Evolutionary conservation across 352 stramenopile genomes (phyloP), one percentile per base, ranked within the genome.

Genomic region (Pythium pyrilobum): DNA sequence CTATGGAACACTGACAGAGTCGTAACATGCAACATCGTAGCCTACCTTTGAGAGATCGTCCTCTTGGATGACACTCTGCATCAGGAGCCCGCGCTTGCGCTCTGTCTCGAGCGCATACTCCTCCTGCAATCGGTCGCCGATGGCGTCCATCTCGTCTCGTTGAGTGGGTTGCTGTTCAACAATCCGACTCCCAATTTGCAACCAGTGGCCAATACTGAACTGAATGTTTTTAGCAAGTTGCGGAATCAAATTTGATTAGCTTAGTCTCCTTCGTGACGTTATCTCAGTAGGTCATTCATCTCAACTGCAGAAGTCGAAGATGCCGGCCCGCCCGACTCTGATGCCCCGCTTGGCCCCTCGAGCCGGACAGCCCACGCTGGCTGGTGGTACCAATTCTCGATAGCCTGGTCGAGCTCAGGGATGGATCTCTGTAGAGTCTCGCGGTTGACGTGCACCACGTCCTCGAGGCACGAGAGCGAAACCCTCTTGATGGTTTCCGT

Each of bases 1-100:
- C 8, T 36, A 15, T 8, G 15, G 15, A 36, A 36, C 31, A 15
- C 8, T 8, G 9, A 36, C 9, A 8, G 31, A 8, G 15, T 36
- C 9, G 8, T 8, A 15, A 36, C 8, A 36, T 36, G 31, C 31
- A 15, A 21, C 10, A 33, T 0, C 7, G 25, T 15, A 20, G 9
- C 33, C 7, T 27, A 78, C 72, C 56, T 76, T 76, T 15, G 72
- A 81, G 7, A 81, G 52, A 15, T 81, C 58, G 2, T 77, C 66
- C 56, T 81, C 72, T 18, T 36, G 16, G 23, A 81, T 49, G 5
- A 66, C 72, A 10, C 49, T 65, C 18, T 20, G 45, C 25, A 23
- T 46, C 59, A 81, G 58, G 15, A 81, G 52, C 28, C 37, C 48
- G 24, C 47, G 39, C 56, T 66, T 72, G 18, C 69, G 66, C 55